Conservation (phyloP, 805 yeast species). For the Ogataea populi-albae region DNA sequence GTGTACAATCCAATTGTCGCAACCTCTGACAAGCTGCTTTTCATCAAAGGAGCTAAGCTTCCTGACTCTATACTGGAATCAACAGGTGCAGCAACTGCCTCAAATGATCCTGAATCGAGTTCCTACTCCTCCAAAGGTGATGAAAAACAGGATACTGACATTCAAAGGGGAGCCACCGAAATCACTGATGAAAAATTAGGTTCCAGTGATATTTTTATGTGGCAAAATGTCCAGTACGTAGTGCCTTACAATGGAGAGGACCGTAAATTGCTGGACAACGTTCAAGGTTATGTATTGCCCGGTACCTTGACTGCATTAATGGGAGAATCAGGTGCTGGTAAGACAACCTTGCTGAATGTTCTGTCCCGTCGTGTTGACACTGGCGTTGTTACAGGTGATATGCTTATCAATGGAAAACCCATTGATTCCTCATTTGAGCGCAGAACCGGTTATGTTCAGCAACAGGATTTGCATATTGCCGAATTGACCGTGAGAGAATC, state of each 20-base stretch:
- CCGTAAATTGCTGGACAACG: constrained; percentile 41
- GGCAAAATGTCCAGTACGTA: constrained; percentile 60
- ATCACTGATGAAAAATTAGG: constrained; percentile 26
- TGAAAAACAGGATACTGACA: constrained; percentile 17
- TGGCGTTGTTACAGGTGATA: constrained; percentile 56
- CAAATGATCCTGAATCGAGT: constrained; percentile 31
- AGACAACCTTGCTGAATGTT: constrained; percentile 54
- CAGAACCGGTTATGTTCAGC: constrained; percentile 56
- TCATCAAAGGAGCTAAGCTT: constrained; percentile 27
- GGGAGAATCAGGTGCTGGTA: constrained; percentile 69
- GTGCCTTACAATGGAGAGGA: constrained; percentile 46
- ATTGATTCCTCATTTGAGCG: constrained; percentile 49
- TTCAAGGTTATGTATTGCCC: constrained; percentile 47
- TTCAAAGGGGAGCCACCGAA: constrained; percentile 14
- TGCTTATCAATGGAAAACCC: constrained; percentile 51
- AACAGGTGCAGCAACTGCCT: constrained; percentile 28
- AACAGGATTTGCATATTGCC: constrained; percentile 51
- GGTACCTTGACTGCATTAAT: constrained; percentile 58
- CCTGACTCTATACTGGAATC: constrained; percentile 28
- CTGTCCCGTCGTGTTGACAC: constrained; percentile 49
- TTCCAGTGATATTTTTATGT: constrained; percentile 50
- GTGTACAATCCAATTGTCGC: constrained; percentile 27
- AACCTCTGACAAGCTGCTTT: constrained; percentile 34
- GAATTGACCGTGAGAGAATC: constrained; percentile 52
- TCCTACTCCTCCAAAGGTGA: constrained; percentile 14